Evolutionary conservation across 345 rosid species (phyloP).

Genomic region (Cardamine chenopodiifolia): DNA sequence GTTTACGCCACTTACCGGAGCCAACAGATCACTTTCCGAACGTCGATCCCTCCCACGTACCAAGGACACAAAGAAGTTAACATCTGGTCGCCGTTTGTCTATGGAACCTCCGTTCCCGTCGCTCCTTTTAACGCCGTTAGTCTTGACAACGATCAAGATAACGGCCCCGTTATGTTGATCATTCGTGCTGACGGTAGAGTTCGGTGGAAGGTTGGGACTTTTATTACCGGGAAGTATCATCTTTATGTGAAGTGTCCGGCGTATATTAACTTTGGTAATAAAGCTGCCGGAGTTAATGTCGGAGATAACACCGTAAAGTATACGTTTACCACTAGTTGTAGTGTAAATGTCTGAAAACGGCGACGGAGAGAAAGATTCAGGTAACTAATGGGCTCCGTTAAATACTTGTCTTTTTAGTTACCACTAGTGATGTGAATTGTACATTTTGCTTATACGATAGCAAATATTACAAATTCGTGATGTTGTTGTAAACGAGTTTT

Average conservation of each 20-base stretch:
- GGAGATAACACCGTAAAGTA: constrained; percentile 76
- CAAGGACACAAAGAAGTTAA: constrained; percentile 59
- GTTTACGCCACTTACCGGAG: constrained; percentile 65
- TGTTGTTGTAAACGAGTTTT: constrained; percentile 14
- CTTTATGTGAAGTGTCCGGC: constrained; percentile 67
- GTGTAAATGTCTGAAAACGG: constrained; percentile 66
- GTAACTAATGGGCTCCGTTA: constrained; percentile 10
- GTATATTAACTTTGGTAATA: constrained; percentile 52
- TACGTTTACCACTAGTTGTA: constrained; percentile 54
- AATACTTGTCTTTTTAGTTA: constrained; percentile 16
- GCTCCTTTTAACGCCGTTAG: constrained; percentile 64
- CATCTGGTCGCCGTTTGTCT: constrained; percentile 83
- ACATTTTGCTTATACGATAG: constrained; percentile 38
- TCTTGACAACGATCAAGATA: constrained; percentile 54
- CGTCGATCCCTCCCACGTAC: constrained; percentile 56
- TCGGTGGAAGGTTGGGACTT: constrained; percentile 76
- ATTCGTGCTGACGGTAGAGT: constrained; percentile 82
- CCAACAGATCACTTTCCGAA: constrained; percentile 80
- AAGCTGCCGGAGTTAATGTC: constrained; percentile 50
- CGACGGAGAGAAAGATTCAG: constrained; percentile 8
- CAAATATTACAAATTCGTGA: constrained; percentile 37
- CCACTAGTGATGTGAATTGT: constrained; percentile 31
- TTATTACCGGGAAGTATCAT: constrained; percentile 63
- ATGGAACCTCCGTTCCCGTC: constrained; percentile 68
- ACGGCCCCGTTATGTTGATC: constrained; percentile 47